Percentiles rank a stretch among this genome's conserved stretches.
These are phyloP conservation scores for Inga leiocalycina DNA, from an alignment of 306 rosid genomes.

Conservation along the genomic window DNA sequence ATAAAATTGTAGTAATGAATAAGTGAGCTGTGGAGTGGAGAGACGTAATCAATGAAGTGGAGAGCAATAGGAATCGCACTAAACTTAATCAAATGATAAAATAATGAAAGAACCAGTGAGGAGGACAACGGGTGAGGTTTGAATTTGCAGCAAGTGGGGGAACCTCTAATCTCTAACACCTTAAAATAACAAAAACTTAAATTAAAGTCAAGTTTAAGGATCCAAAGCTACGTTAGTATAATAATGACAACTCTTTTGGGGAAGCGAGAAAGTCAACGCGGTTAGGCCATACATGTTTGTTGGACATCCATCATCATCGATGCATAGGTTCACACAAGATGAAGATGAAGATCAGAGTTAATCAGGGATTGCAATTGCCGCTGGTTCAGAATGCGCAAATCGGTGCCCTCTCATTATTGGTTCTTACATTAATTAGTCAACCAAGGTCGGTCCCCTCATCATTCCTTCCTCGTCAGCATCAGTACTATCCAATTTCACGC, in stretches of 20 bases:
- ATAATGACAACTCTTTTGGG: slow-evolving; percentile 31
- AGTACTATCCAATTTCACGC: neutral
- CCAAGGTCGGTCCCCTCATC: neutral
- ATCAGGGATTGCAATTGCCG: neutral
- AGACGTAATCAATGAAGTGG: slow-evolving; percentile 39
- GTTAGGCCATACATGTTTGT: slow-evolving; percentile 31
- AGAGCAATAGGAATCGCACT: slow-evolving; percentile 48
- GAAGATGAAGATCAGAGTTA: neutral
- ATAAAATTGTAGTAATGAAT: neutral
- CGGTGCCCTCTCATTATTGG: neutral
- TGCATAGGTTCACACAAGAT: slow-evolving; percentile 1
- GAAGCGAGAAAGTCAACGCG: slow-evolving; percentile 28
- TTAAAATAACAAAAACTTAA: neutral
- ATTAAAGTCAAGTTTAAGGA: slow-evolving; percentile 38
- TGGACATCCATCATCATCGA: neutral
- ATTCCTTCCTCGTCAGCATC: slow-evolving; percentile 20
- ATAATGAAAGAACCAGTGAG: neutral
- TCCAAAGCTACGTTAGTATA: slow-evolving; percentile 32
- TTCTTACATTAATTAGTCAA: slow-evolving; percentile 10
- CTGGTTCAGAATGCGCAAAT: neutral
- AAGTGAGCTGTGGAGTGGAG: neutral
- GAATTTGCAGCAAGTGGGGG: slow-evolving; percentile 34
- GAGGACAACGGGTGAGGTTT: slow-evolving; percentile 18
- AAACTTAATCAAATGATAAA: neutral
- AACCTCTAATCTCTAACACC: slow-evolving; percentile 1